Evolutionary conservation across 2,329 filamentous ascomycete genomes (phyloP).

Genomic region (Alternaria angustiovoidea): DNA sequence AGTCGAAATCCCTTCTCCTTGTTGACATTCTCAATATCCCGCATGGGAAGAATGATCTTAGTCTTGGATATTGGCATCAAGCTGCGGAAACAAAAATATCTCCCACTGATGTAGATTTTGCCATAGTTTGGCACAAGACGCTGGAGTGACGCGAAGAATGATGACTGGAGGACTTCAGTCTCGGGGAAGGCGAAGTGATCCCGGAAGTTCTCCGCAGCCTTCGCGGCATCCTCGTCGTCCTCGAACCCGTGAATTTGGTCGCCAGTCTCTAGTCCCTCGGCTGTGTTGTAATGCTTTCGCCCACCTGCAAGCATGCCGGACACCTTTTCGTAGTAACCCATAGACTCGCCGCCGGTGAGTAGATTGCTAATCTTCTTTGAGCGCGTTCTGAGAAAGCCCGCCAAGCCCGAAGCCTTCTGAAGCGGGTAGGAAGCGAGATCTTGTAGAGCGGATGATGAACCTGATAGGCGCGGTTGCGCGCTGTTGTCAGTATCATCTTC

Average conservation of each 20-base stretch:
- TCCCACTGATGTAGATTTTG: constrained; percentile 92
- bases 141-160: constrained; percentile 92
- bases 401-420: constrained; percentile 82
- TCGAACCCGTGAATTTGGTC: constrained; percentile 67
- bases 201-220: constrained; percentile 75
- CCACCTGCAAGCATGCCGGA: constrained; percentile 97
- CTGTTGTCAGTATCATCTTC: constrained; percentile 42
- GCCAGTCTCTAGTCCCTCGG: constrained; percentile 69
- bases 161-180: constrained; percentile 82
- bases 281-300: constrained; percentile 84
- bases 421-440: constrained; percentile 77
- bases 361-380: constrained; percentile 83
- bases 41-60: constrained; percentile 88
- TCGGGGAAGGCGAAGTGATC: constrained; percentile 89
- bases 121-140: constrained; percentile 91
- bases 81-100: constrained; percentile 91
- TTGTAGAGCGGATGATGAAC: constrained; percentile 63
- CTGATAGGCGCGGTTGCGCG: constrained; percentile 44
- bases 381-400: constrained; percentile 80
- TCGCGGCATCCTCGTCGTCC: constrained; percentile 62
- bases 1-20: constrained; percentile 96
- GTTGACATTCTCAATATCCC: constrained; percentile 89
- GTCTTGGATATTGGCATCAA: constrained; percentile 87
- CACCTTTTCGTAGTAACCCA: constrained; percentile 96
- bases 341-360: constrained; percentile 86